A percentile compares a stretch with the other conserved stretches of the same genome.
Evolutionary conservation across 2,329 filamentous ascomycete species (phyloP).

Genomic region (Davidsoniella eucalypti): DNA sequence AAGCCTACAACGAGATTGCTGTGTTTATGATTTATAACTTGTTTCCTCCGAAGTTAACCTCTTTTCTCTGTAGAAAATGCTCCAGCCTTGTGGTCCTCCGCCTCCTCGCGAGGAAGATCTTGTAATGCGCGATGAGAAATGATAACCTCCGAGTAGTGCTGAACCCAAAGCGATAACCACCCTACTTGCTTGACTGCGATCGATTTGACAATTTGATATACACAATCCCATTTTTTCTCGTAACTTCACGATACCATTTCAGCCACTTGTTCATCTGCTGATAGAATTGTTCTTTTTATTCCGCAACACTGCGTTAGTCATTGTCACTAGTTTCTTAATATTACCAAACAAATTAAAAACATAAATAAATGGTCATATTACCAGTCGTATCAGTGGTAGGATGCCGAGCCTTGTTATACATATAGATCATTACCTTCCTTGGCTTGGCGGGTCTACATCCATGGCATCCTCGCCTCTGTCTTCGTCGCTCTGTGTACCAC

Average conservation of each 20-base stretch:
- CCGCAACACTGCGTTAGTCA: too few relatives aligned
- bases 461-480: slow-evolving; percentile 10
- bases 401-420: not conserved
- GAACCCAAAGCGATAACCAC: too few relatives aligned
- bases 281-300: too few relatives aligned
- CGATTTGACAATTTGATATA: not conserved
- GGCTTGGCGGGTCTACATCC: slow-evolving; percentile 1
- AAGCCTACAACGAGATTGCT: not conserved
- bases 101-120: slow-evolving; percentile 35
- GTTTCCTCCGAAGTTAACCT: not conserved
- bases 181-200: not conserved
- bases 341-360: too few relatives aligned
- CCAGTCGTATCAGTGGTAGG: too few relatives aligned
- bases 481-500: slow-evolving; percentile 17
- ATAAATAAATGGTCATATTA: too few relatives aligned
- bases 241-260: too few relatives aligned
- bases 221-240: not conserved
- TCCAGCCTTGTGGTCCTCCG: slow-evolving; percentile 44
- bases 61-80: slow-evolving; percentile 39
- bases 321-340: too few relatives aligned
- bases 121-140: slow-evolving; percentile 11
- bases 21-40: not conserved
- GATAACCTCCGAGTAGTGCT: not conserved
- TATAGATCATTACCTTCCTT: not conserved
- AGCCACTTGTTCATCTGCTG: too few relatives aligned